A percentile compares a stretch with the other conserved stretches of the same genome.
Evolutionary conservation across 2,329 filamentous ascomycete genomes (phyloP).

Genomic region (Leptosphaerulina australis): DNA sequence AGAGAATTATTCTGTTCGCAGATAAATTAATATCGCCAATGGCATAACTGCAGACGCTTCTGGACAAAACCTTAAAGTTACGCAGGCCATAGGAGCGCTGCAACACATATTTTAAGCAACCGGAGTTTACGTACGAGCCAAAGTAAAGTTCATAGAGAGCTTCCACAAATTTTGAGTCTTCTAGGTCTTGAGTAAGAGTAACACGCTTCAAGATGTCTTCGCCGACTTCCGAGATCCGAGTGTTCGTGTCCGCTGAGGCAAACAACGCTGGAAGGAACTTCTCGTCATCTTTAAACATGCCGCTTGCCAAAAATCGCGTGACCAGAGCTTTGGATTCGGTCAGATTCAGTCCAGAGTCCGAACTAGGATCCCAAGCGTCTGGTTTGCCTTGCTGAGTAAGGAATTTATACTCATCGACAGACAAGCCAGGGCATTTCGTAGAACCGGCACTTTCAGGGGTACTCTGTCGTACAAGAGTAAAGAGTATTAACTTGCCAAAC

Average conservation of each 20-base stretch:
- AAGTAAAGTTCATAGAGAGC: constrained; percentile 76
- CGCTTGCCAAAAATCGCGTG: constrained; percentile 77
- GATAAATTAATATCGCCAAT: too few species aligned
- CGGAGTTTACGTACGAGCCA: constrained; percentile 45
- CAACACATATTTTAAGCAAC: neutral
- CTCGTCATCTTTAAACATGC: constrained; percentile 82
- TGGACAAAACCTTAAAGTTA: too few species aligned
- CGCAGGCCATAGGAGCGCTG: too few species aligned
- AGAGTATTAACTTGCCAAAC: constrained; percentile 77
- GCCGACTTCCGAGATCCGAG: constrained; percentile 79
- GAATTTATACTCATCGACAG: constrained; percentile 70
- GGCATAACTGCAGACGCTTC: too few species aligned
- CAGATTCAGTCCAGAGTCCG: constrained; percentile 67
- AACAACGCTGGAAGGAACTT: constrained; percentile 83
- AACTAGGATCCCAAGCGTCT: constrained; percentile 69
- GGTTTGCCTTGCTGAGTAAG: constrained; percentile 69
- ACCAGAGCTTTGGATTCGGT: constrained; percentile 72
- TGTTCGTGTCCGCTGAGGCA: constrained; percentile 82
- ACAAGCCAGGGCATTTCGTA: constrained; percentile 65
- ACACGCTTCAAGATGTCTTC: constrained; percentile 88
- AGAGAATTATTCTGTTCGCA: neutral
- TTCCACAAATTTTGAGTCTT: constrained; percentile 67
- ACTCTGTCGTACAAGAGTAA: constrained; percentile 54
- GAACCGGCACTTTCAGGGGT: constrained; percentile 47
- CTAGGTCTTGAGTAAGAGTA: constrained; percentile 70